Evolutionary conservation across 495 filamentous ascomycete species (phyloP).

Genomic region (Penicillium flavigenum): DNA sequence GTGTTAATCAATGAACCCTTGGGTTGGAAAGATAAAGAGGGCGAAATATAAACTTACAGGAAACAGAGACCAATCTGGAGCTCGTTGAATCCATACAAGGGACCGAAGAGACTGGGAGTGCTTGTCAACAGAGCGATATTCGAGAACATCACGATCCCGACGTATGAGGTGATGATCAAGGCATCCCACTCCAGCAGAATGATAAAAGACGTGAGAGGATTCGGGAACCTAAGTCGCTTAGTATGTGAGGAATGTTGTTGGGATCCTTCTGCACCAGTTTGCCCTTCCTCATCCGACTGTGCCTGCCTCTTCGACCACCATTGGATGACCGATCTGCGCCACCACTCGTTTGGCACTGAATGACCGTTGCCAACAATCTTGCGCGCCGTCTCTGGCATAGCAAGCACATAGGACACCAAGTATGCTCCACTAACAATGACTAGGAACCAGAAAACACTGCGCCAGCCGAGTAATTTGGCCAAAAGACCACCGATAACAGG

Average conservation of each 20-base stretch:
- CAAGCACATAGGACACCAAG: constrained; percentile 45
- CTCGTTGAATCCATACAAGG: constrained; percentile 65
- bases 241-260: constrained; percentile 2
- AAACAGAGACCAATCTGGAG: constrained; percentile 62
- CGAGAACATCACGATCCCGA: constrained; percentile 55
- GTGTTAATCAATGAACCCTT: neutral
- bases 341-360: constrained; percentile 27
- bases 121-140: constrained; percentile 49
- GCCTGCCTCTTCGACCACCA: constrained; percentile 22
- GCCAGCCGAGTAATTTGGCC: constrained; percentile 38
- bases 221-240: constrained; percentile 59
- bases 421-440: constrained; percentile 32
- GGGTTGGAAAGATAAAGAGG: neutral
- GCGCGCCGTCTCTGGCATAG: constrained; percentile 67
- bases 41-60: constrained; percentile 20
- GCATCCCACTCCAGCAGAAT: constrained; percentile 67
- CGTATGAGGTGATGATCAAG: constrained; percentile 55
- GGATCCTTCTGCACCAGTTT: neutral
- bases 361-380: constrained; percentile 70
- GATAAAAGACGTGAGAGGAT: constrained; percentile 61
- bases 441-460: constrained; percentile 49
- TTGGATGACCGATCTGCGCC: constrained; percentile 42
- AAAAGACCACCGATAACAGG: constrained; percentile 46
- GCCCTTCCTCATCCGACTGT: constrained; percentile 25
- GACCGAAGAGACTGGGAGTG: constrained; percentile 57